A percentile compares a stretch with the other conserved stretches of the same genome.
Evolutionary conservation across 352 stramenopile genomes (phyloP).

Genomic region (Globisporangium heterothallicum): DNA sequence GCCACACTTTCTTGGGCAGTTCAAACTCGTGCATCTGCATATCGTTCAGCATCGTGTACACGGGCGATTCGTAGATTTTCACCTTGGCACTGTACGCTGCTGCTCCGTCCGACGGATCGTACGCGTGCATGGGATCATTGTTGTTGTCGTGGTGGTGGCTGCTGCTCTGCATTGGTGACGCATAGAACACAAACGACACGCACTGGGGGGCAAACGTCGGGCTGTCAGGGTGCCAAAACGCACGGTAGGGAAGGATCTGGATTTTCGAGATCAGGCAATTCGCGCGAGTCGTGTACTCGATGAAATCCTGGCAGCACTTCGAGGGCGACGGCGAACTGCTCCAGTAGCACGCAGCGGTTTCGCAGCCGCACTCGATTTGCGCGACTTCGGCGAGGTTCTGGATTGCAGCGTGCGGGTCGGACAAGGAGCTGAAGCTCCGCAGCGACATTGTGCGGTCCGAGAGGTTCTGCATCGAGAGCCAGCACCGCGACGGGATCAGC

Average conservation of each 20-base stretch:
- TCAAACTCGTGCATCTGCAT: slow-evolving; percentile 67
- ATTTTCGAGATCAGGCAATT: slow-evolving; percentile 40
- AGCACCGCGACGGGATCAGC: slow-evolving; percentile 28
- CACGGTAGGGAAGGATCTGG: slow-evolving; percentile 65
- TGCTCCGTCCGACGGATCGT: slow-evolving; percentile 11
- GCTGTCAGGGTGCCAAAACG: slow-evolving; percentile 70
- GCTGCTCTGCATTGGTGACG: slow-evolving; percentile 8
- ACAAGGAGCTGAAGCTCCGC: slow-evolving; percentile 1
- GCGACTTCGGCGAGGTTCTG: slow-evolving; percentile 36
- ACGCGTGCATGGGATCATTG: neutral
- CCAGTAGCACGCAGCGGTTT: slow-evolving; percentile 65
- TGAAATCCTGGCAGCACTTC: slow-evolving; percentile 36
- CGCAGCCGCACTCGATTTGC: slow-evolving; percentile 68
- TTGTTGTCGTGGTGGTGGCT: slow-evolving; percentile 8
- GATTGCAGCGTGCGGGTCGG: slow-evolving; percentile 22
- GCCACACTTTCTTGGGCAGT: slow-evolving; percentile 39
- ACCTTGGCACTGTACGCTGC: neutral
- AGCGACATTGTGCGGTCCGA: slow-evolving; percentile 26
- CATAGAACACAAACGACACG: slow-evolving; percentile 54
- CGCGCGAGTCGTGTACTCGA: slow-evolving; percentile 52
- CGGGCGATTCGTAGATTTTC: slow-evolving; percentile 41
- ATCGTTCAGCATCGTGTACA: slow-evolving; percentile 46
- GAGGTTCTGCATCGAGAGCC: slow-evolving; percentile 20
- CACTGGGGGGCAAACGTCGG: slow-evolving; percentile 60
- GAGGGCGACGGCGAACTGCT: slow-evolving; percentile 14